These are phyloP conservation scores for Tympanopsis confertula DNA, from an alignment of 2,329 filamentous ascomycete genomes.

Conservation along the genomic window DNA sequence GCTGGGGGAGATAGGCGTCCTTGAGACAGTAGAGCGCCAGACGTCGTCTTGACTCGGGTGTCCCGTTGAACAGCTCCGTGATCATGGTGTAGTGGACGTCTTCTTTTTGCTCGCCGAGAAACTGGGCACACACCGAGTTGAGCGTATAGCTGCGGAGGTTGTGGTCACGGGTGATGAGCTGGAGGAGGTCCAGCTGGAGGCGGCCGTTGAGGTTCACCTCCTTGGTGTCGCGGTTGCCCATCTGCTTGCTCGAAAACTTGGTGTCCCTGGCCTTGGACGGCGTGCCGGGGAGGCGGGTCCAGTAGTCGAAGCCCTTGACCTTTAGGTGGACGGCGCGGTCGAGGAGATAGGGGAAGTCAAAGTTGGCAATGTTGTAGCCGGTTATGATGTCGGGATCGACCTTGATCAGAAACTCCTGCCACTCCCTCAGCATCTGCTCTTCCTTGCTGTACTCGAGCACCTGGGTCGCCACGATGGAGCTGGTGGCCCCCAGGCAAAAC, in stretches of 20 bases:
- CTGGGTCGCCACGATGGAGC: slow-evolving; percentile 87
- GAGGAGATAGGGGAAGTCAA: slow-evolving; percentile 93
- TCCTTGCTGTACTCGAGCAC: slow-evolving; percentile 75
- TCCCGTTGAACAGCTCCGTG: slow-evolving; percentile 93
- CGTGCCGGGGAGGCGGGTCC: slow-evolving; percentile 65
- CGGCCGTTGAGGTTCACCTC: slow-evolving; percentile 88
- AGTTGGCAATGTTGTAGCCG: slow-evolving; percentile 97
- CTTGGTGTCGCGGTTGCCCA: slow-evolving; percentile 92
- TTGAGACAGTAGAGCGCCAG: slow-evolving; percentile 94
- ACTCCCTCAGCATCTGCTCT: slow-evolving; percentile 79
- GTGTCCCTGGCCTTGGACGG: slow-evolving; percentile 64
- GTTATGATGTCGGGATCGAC: slow-evolving; percentile 96
- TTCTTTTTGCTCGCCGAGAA: slow-evolving; percentile 93
- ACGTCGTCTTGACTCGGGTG: slow-evolving; percentile 79
- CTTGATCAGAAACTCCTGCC: slow-evolving; percentile 79
- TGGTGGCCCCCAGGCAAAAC: slow-evolving; percentile 86
- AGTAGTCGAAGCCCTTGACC: slow-evolving; percentile 69
- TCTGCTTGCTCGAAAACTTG: slow-evolving; percentile 94
- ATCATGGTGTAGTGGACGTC: slow-evolving; percentile 99
- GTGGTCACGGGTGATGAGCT: slow-evolving; percentile 86
- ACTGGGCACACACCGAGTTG: slow-evolving; percentile 90
- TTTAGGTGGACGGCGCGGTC: slow-evolving; percentile 80
- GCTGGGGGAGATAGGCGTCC: slow-evolving; percentile 87
- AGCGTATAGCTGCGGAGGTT: slow-evolving; percentile 93
- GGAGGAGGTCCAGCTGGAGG: slow-evolving; percentile 85